Base-by-base conservation (phyloP, 306 rosid species). In the Prunus campanulata region DNA sequence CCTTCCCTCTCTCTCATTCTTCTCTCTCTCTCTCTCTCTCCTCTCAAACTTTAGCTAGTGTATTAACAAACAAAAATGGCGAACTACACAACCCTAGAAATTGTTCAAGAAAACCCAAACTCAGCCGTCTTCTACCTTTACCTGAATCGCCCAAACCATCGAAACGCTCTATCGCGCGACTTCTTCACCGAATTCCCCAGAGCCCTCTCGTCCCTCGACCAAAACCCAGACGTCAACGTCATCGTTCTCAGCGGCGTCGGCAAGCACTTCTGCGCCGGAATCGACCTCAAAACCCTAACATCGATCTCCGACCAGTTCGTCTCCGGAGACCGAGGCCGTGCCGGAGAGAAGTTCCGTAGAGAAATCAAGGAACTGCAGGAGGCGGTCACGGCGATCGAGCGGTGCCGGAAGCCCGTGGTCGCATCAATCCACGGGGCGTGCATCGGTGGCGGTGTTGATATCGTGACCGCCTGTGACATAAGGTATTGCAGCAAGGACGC, bases 361-460 rank as follows among this genome's bases (percentile, higher is more conserved):
- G 79, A 86, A 50, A 89, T 91, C 82, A 84, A 85, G 56, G 74
- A 39, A 39, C 61, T 94, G 87, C 97, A 94, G 72, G 96, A 90
- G 18, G 70, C 97, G 25, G 27, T 94, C 59, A 87, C 93, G 19
- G 91, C 96, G 54, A 62, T 91, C 70, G 96, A 94, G 71, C 88
- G 83, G 70, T 94, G 98, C 86, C 89, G 97, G 78, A 91, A 94
- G 60, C 95, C 97, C 5, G 95, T 94, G 71, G 89, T 90, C 50
- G 96, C 91, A 0, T 77, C 90, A n/a, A 70, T 94, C 60, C 88
- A 86, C 5, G 97, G 98, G 7, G 98, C 86, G 4, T 90, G 98
- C 56, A 86, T 94, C 42, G 97, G 98, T 11, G 96, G 95, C 19
- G 97, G 85, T 6, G 59, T 94, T 11, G 98, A 94, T 67, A 80